Evolutionary conservation across 495 filamentous ascomycete genomes (phyloP), one percentile per base, ranked within the genome.

Genomic region (Annulohypoxylon bovei): DNA sequence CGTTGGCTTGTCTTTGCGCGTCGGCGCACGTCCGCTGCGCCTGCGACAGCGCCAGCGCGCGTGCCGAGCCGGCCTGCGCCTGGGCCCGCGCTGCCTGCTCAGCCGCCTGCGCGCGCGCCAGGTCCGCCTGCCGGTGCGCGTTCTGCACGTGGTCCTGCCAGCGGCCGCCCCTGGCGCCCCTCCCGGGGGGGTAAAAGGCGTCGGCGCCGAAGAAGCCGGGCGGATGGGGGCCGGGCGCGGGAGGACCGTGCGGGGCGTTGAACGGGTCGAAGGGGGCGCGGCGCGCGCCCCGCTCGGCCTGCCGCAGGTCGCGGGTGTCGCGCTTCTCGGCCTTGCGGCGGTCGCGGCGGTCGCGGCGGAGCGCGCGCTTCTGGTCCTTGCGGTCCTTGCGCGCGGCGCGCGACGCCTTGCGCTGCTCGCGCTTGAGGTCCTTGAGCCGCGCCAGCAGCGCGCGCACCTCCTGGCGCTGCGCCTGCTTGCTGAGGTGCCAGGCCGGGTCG

Each of bases 371-470:
- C 57, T 79, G 65, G 28, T 61, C 68, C 16, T 69, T 54, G 25
- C 53, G 25, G 23, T 70, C 62, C 30, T 46, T 70, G 11, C 67
- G 72, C 12, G 37, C 16, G 0, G 47, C 23, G 42, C 37, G 69
- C 23, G 46, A 18, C 4, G 61, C 12, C 6, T 37, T 64, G 53
- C 71, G 78, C 68, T 86, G 83, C 35, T 78, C 63, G 25, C 74
- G 77, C 73, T 84, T 84, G 7, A 81, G 71, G 1, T 66, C 68
- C 59, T 80, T 80, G 76, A 83, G 81, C 18, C 75, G 71, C 49
- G 78, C 75, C 25, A 82, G 65, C 20, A 84, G 64, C 0, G 62
- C 62, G 42, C 70, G 77, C 20, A 84, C 81, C 49, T 85, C 81
- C 37, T 70, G 73, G 9, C 81, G 75, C 35, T 84, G 65, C 0